Base-by-base conservation (phyloP, 208 protist species). In the Naegleria fowleri region DNA sequence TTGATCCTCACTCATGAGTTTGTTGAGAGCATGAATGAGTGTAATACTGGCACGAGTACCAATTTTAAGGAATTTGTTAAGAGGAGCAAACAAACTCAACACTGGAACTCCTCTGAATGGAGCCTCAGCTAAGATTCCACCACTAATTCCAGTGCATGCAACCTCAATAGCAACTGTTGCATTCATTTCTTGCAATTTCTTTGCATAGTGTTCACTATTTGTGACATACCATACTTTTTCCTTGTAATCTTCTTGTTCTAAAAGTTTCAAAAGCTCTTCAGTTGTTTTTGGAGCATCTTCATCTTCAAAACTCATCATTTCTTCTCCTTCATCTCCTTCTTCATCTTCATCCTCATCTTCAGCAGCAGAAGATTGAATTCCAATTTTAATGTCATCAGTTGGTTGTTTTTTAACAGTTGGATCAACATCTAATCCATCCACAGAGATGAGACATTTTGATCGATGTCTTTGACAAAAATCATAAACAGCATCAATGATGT, bases 401-500 rank as follows among this genome's bases (percentile, higher is more conserved):
- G 29, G 11, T 41, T 38, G 9, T 40, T 84, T 40, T 22, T 40
- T 84, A 25, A 41, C 13, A 22, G 36, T 51, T 86, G 83, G 83
- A 51, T 86, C 83, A 0, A 33, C 16, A 7, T 51, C 83, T 33
- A 86, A 59, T 59, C 88, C 88, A 52, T 90, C 41, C 0, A 43
- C 36, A 41, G 88, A 85, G 5, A 90, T 51, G 1, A 90, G 16
- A 15, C 9, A 25, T 9, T 59, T 90, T 0, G n/a, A 55, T 83
- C 41, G 40, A 33, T 90, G 88, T 52, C 88, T 41, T 52, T 29
- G 9, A 52, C 39, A 33, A 33, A 90, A 90, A 51, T 90, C 88
- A 59, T 52, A 90, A 90, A 90, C 39, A 19, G 88, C 88, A 36
- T 90, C 75, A 59, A 90, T 39, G 5, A 90, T 11, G 52, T 48